A percentile compares a stretch with the other conserved stretches of the same genome.
These are phyloP conservation scores for Eurotiales sp. DNA, from an alignment of 2,329 filamentous ascomycete species.

Conservation along the genomic window DNA sequence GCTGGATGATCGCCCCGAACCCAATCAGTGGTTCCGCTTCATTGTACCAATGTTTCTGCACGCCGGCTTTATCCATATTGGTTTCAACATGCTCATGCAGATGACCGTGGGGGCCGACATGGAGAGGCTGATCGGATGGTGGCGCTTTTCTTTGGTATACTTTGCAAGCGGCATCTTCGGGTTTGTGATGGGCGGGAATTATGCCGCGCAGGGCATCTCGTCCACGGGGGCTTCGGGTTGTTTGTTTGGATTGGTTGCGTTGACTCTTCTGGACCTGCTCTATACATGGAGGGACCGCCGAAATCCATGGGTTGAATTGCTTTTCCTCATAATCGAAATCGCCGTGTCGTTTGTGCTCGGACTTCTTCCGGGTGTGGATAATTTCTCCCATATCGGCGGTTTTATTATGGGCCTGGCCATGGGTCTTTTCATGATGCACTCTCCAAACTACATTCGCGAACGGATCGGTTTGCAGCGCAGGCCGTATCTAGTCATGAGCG, in stretches of 20 bases:
- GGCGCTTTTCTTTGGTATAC: slow-evolving; percentile 88
- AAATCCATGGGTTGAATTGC: slow-evolving; percentile 75
- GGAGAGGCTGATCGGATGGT: slow-evolving; percentile 81
- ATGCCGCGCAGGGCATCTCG: slow-evolving; percentile 73
- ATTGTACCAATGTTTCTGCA: slow-evolving; percentile 95
- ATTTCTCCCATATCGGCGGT: slow-evolving; percentile 95
- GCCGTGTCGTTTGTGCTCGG: slow-evolving; percentile 88
- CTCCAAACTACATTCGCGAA: slow-evolving; percentile 72
- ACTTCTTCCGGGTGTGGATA: slow-evolving; percentile 87
- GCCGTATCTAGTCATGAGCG: slow-evolving; percentile 66
- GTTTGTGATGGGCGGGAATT: slow-evolving; percentile 92
- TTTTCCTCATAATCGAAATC: slow-evolving; percentile 82
- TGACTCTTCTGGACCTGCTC: slow-evolving; percentile 81
- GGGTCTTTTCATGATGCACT: slow-evolving; percentile 83
- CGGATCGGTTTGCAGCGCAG: slow-evolving; percentile 66
- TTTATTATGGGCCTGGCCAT: slow-evolving; percentile 88
- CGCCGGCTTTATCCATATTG: slow-evolving; percentile 89
- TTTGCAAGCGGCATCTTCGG: slow-evolving; percentile 90
- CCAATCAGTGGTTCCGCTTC: slow-evolving; percentile 96
- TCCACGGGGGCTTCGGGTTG: slow-evolving; percentile 87
- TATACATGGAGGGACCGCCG: slow-evolving; percentile 85
- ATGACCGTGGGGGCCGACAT: slow-evolving; percentile 87
- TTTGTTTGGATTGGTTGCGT: slow-evolving; percentile 86
- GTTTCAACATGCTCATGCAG: slow-evolving; percentile 90
- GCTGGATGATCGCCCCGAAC: slow-evolving; percentile 58